Evolutionary conservation across 768 basidiomycete species (phyloP), one percentile per base, ranked within the genome.

Genomic region (Rhizopogon vinicolor): DNA sequence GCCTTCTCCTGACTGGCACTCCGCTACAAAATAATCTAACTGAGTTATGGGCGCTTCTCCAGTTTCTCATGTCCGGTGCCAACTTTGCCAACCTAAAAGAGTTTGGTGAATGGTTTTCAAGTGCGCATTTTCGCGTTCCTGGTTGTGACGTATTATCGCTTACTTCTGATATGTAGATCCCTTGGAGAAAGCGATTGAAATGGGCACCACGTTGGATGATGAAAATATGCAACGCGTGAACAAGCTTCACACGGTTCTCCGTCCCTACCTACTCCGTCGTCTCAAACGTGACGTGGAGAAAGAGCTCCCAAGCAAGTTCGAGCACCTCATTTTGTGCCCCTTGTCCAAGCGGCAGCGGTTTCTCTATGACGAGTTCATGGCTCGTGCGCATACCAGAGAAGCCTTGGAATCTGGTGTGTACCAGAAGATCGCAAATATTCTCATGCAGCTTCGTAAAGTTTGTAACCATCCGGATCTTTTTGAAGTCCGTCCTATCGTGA

Each of bases 361-460:
- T 67, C 77, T 97, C 18, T 97, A 97, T 66, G 93, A 97, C 75
- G 93, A 96, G 66, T 96, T 96, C 74, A 94, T 97, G 93, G 79
- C 86, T 10, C 83, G 93, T 29, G 82, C 89, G 1, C 85, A 92
- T 52, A 97, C 93, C 2, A 81, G 82, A 29, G 84, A 87, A 58
- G 91, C 91, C 18, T 76, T 97, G 44, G 77, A 86, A 19, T 92
- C 93, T 2, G 95, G 94, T 3, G 78, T 90, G 3, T 92, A 92
- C 63, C 88, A 89, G 71, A 89, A 89, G 71, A 88, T 92, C 43
- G 90, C 90, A 62, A 99, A 99, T 67, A 86, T 96, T 54, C 81
- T 98, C 57, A 99, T 98, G 97, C 97, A 99, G 68, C 80, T 98
- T 3, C 87, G 97, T 53, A 98, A 98, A 75, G 92, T 96, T 42